phyloP scores from a whole-genome alignment of 495 filamentous ascomycete genomes.

The Niebla homalea region DNA sequence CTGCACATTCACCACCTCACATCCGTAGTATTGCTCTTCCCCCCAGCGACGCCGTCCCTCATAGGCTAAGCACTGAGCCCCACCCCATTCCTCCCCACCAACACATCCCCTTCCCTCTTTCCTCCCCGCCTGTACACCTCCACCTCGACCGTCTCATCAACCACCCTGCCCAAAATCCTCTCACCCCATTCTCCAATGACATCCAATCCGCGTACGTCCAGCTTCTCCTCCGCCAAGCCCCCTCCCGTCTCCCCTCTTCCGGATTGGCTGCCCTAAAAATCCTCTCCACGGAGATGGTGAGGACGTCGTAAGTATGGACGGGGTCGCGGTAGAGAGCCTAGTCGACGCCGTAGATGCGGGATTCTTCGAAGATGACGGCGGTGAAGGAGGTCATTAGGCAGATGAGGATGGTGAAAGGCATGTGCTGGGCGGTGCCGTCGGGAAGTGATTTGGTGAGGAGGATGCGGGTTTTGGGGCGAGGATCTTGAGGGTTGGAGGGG shows the following conservation, averaged over 20 bases:
- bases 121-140: background rate
- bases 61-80: background rate
- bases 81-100: background rate
- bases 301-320: background rate
- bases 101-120: background rate
- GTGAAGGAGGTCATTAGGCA: background rate
- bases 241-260: no score
- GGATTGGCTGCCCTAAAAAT: no score
- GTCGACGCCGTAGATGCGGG: background rate
- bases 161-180: background rate
- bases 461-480: conserved; percentile 4
- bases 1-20: conserved; percentile 1
- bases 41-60: background rate
- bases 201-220: background rate
- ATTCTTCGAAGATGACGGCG: background rate
- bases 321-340: conserved; percentile 1
- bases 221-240: background rate
- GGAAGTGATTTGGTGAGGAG: background rate
- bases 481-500: background rate
- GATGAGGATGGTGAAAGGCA: conserved; percentile 1
- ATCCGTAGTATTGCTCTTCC: background rate
- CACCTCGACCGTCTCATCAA: conserved; percentile 1
- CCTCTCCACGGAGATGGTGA: background rate
- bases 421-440: background rate
- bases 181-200: background rate